These are phyloP conservation scores for Saposhnikovia divaricata DNA, from an alignment of 129 eudicot species.

Conservation along the genomic window DNA sequence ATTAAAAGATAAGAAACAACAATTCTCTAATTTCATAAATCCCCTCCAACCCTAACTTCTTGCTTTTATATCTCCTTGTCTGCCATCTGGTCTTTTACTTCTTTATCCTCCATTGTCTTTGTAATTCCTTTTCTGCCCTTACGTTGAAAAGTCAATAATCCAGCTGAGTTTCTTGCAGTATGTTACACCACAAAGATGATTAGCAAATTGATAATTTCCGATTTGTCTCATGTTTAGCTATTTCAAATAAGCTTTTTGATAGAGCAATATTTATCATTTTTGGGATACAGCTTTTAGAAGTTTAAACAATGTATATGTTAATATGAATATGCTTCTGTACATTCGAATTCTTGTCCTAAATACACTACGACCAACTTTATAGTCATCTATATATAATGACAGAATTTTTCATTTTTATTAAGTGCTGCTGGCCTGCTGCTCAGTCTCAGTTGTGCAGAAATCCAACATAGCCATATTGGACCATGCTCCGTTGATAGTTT, in stretches of 20 bases:
- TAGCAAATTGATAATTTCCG: background rate
- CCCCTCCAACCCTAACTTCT: too few species aligned
- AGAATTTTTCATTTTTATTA: background rate
- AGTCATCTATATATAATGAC: constrained; percentile 4
- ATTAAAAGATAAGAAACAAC: too few species aligned
- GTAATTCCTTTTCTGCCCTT: too few species aligned
- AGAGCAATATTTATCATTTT: background rate
- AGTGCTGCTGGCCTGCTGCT: background rate
- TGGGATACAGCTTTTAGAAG: background rate
- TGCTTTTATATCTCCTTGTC: too few species aligned
- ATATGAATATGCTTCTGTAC: constrained; percentile 7
- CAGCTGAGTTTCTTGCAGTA: too few species aligned
- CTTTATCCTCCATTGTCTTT: too few species aligned
- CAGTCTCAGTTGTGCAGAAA: background rate
- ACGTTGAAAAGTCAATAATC: too few species aligned
- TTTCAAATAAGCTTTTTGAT: background rate
- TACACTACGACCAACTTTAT: background rate
- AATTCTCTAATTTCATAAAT: too few species aligned
- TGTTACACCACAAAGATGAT: background rate
- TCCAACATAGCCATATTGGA: background rate
- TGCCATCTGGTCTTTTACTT: too few species aligned
- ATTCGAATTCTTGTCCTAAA: constrained; percentile 2
- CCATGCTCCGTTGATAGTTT: background rate
- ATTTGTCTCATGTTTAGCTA: background rate
- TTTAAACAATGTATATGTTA: too few species aligned